Base-by-base conservation (phyloP, 345 rosid species). In the Aurinia saxatilis region DNA sequence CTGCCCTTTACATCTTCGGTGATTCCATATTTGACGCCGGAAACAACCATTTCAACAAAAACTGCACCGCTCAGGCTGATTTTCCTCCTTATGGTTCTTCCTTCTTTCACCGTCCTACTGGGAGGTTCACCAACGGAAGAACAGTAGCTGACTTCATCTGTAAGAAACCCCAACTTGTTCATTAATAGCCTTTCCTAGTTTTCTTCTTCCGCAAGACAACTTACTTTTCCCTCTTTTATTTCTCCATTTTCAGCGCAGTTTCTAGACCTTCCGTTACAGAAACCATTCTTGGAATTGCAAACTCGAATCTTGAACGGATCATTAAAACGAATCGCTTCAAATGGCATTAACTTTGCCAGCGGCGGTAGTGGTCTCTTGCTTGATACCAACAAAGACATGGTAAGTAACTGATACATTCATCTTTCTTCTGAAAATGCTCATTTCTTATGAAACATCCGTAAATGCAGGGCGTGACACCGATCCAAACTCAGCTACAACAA, bases 91-190 rank as follows among this genome's bases (percentile, higher is more conserved):
- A 84, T 10, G 95, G 88, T 13, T 84, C 95, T 6, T 68, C 68
- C 8, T 87, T 80, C 51, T 87, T 81, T 72, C 84, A 75, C 75
- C 76, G 17, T 25, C 90, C 90, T 7, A 87, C 88, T 6, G 88
- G 95, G 6, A 75, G 90, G 65, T 87, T 87, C 77, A 87, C 90
- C 25, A 81, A 84, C 39, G 95, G 88, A 48, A 77, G 85, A 72
- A 84, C 81, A 3, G 83, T 82, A 7, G 78, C 74, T 14, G 95
- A 87, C 73, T 87, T 87, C 57, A 65, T 84, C 15, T 76, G 88
- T 80, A 45, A 71, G 70, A 48, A 13, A 16, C 56, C 10, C 19
- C 0, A 25, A 55, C 55, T 34, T 10, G 6, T 52, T 31, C 8
- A 5, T 3, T 57, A 40, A 5, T 13, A 14, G 14, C 0, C 38